These are phyloP conservation scores for Fragaria ananassa DNA, from an alignment of 306 rosid genomes.

Conservation along the genomic window DNA sequence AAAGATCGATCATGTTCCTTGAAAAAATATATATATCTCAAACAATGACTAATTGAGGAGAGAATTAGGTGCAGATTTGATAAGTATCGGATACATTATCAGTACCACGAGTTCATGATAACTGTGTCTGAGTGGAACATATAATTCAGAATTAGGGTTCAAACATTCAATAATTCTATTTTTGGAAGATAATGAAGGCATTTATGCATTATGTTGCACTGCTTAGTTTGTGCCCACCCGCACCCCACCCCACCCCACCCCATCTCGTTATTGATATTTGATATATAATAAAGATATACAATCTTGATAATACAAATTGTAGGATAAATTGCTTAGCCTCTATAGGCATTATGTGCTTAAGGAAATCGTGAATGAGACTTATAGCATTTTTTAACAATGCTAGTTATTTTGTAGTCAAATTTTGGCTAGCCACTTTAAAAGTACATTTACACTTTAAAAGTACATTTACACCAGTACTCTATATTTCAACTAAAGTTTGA, in stretches of 20 bases:
- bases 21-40: background rate
- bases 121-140: background rate
- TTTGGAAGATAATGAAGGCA: conserved; percentile 9
- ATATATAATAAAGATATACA: background rate
- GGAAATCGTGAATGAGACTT: background rate
- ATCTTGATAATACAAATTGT: background rate
- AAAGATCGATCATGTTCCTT: no score
- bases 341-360: background rate
- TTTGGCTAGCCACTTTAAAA: no score
- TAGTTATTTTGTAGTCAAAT: no score
- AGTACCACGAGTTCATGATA: background rate
- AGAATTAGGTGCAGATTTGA: background rate
- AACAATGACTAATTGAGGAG: background rate
- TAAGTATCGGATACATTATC: background rate
- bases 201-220: conserved; percentile 4
- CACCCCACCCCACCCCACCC: background rate
- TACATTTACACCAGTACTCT: no score
- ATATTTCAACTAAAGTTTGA: no score
- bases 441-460: no score
- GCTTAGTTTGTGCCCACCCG: background rate
- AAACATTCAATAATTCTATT: background rate
- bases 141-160: background rate
- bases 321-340: background rate
- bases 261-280: background rate
- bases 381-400: no score